A percentile compares a stretch with the other conserved stretches of the same genome.
Conservation (phyloP, 495 filamentous ascomycete species). For the Chaetomium cochliodes region DNA sequence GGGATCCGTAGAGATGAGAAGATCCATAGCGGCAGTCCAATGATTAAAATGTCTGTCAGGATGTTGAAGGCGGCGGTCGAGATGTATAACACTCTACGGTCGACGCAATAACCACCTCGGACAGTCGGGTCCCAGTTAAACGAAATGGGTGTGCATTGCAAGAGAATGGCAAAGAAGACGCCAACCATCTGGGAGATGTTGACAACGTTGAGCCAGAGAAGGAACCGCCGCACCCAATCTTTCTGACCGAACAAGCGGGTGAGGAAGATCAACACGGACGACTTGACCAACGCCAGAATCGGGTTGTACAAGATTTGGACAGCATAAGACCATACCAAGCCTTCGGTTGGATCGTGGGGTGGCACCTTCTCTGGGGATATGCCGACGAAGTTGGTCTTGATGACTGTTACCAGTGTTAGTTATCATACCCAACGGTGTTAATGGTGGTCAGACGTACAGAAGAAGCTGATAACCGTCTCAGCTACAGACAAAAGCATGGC, state of each 20-base stretch:
- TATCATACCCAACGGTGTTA: neutral
- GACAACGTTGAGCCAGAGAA: constrained; percentile 50
- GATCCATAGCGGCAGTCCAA: constrained; percentile 50
- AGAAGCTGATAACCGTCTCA: constrained; percentile 46
- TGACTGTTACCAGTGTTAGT: constrained; percentile 37
- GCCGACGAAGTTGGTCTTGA: constrained; percentile 54
- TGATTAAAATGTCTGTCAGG: constrained; percentile 51
- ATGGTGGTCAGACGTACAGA: constrained; percentile 36
- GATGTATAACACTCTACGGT: constrained; percentile 49
- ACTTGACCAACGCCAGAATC: constrained; percentile 59
- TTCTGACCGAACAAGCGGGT: constrained; percentile 49
- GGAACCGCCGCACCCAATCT: constrained; percentile 45
- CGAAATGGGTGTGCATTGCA: constrained; percentile 55
- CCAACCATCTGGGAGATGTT: constrained; percentile 54
- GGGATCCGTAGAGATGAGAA: constrained; percentile 49
- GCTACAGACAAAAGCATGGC: constrained; percentile 48
- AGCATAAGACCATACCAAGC: constrained; percentile 50
- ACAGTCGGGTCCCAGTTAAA: constrained; percentile 50
- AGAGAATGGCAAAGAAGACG: constrained; percentile 56
- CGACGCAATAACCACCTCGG: constrained; percentile 47
- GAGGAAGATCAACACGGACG: constrained; percentile 59
- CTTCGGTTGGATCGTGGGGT: constrained; percentile 41
- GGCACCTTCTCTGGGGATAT: constrained; percentile 50
- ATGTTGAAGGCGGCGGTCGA: constrained; percentile 51
- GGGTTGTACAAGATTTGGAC: constrained; percentile 65